These are phyloP conservation scores for Codiaeum variegatum DNA, from an alignment of 441 rosid genomes.

Conservation along the genomic window DNA sequence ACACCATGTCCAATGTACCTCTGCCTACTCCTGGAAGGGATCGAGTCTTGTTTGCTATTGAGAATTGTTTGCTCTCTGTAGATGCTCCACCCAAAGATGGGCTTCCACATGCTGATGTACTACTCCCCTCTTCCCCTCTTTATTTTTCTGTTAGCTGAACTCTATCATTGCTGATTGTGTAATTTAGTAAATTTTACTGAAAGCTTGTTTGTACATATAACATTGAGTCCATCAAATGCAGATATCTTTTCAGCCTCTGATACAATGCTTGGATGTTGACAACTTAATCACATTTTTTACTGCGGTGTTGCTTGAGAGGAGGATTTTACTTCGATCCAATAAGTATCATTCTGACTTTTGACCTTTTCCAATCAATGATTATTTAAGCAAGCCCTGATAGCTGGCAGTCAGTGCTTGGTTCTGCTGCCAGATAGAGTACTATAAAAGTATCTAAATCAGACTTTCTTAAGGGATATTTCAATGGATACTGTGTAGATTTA, in stretches of 20 bases:
- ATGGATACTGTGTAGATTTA: not conserved
- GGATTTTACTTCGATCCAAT: conserved; percentile 88
- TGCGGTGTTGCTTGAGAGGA: conserved; percentile 87
- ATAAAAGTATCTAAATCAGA: not conserved
- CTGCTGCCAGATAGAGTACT: not conserved
- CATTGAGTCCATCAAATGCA: conserved; percentile 40
- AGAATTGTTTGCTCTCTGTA: conserved; percentile 77
- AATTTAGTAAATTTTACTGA: not conserved
- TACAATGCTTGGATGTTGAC: conserved; percentile 94
- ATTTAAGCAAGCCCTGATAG: not conserved
- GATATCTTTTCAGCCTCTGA: conserved; percentile 94
- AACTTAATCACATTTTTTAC: conserved; percentile 84
- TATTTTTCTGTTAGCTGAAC: conserved; percentile 20
- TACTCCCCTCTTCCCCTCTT: conserved; percentile 21
- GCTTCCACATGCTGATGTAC: conserved; percentile 93
- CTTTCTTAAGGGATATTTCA: not conserved
- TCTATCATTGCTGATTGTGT: conserved; percentile 16
- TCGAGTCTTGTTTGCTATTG: conserved; percentile 82
- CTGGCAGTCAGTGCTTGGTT: not conserved
- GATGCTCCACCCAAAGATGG: conserved; percentile 93
- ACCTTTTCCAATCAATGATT: conserved; percentile 9
- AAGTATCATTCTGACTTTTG: conserved; percentile 49
- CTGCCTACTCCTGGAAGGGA: conserved; percentile 95
- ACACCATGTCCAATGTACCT: conserved; percentile 77
- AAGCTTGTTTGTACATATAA: conserved; percentile 2